These are phyloP conservation scores for Ogataea methanolica DNA, from an alignment of 805 yeast genomes.

Conservation along the genomic window DNA sequence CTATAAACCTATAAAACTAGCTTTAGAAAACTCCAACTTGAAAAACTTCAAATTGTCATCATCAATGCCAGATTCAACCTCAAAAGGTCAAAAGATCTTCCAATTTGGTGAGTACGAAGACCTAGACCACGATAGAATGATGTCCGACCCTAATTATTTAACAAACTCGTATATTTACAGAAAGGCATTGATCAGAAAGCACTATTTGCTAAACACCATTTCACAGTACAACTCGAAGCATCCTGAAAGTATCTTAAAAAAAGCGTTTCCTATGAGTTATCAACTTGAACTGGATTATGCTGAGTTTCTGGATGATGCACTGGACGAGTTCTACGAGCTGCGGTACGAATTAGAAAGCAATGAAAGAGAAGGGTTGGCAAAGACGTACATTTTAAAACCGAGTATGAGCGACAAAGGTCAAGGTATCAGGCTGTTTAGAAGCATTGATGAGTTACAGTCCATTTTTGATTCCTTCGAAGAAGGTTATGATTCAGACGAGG, in stretches of 20 bases:
- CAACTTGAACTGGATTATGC: conserved; percentile 91
- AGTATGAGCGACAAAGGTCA: conserved; percentile 97
- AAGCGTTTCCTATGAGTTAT: conserved; percentile 69
- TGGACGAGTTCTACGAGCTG: conserved; percentile 89
- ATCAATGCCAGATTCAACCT: conserved; percentile 5
- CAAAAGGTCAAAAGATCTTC: conserved; percentile 37
- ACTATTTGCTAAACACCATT: conserved; percentile 82
- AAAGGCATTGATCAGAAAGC: conserved; percentile 88
- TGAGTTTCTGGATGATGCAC: conserved; percentile 88
- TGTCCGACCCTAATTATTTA: conserved; percentile 43
- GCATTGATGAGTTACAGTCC: conserved; percentile 72
- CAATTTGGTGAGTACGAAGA: conserved; percentile 92
- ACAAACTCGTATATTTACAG: conserved; percentile 82
- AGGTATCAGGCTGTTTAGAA: conserved; percentile 80
- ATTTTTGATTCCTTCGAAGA: conserved; percentile 86
- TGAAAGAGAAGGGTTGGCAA: conserved; percentile 24
- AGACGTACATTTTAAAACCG: conserved; percentile 89
- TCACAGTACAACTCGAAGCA: conserved; percentile 68
- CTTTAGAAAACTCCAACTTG: conserved; percentile 26
- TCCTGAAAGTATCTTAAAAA: conserved; percentile 56
- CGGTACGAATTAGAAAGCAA: conserved; percentile 67
- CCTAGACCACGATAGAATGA: conserved; percentile 65
- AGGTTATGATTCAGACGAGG: conserved; percentile 52
- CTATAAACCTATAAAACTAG: conserved; percentile 36
- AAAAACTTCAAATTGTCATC: conserved; percentile 1